Evolutionary conservation across 257 asterid genomes (phyloP).

Genomic region (Lavandula angustifolia): DNA sequence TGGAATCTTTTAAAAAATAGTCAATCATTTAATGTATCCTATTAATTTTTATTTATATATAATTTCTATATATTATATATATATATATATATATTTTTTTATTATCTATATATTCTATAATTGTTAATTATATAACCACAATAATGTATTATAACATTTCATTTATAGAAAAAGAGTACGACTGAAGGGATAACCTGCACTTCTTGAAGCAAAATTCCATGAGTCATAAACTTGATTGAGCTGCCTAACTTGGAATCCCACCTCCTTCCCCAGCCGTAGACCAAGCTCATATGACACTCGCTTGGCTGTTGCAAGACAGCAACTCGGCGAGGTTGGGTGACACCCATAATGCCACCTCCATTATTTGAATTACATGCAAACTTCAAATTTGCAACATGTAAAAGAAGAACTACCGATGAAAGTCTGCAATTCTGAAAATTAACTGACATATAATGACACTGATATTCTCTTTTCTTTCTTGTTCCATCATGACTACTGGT

Average conservation of each 20-base stretch:
- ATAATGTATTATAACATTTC: not conserved
- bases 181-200: conserved; percentile 67
- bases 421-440: conserved; percentile 11
- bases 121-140: conserved; percentile 7
- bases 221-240: conserved; percentile 96
- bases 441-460: conserved; percentile 76
- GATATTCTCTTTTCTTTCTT: conserved; percentile 68
- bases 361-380: conserved; percentile 39
- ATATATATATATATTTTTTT: too few species aligned
- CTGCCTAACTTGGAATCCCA: conserved; percentile 98
- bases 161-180: conserved; percentile 24
- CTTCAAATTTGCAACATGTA: conserved; percentile 28
- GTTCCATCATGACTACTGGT: conserved; percentile 97
- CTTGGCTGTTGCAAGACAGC: conserved; percentile 98
- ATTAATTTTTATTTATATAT: too few species aligned
- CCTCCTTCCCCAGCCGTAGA: conserved; percentile 80
- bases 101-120: too few species aligned
- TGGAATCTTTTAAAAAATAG: too few species aligned
- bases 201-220: conserved; percentile 97
- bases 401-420: not conserved
- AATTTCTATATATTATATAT: too few species aligned
- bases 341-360: conserved; percentile 83
- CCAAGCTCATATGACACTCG: conserved; percentile 96
- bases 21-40: too few species aligned
- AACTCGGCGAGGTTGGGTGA: conserved; percentile 97